Conservation (phyloP, 2,329 filamentous ascomycete species). For the Phialophora expanda region DNA sequence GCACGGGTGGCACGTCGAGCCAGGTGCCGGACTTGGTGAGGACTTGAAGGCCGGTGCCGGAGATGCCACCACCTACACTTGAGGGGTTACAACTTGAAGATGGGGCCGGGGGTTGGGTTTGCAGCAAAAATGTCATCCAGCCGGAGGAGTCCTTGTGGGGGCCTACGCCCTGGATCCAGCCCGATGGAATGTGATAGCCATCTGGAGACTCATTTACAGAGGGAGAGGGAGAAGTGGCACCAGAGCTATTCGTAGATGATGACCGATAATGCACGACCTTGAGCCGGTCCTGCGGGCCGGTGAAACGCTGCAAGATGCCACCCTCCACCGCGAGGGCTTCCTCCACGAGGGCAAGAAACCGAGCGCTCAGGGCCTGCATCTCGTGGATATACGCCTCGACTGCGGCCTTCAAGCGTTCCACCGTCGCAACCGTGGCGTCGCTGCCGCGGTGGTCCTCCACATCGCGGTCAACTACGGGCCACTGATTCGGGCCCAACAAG, state of each 20-base stretch:
- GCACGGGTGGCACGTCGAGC: slow-evolving; percentile 52
- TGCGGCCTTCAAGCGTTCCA: slow-evolving; percentile 44
- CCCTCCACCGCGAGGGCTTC: slow-evolving; percentile 58
- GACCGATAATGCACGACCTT: slow-evolving; percentile 48
- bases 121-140: slow-evolving; percentile 65
- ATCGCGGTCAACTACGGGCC: slow-evolving; percentile 41
- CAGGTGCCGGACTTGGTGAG: slow-evolving; percentile 53
- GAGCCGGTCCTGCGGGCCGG: slow-evolving; percentile 64
- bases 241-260: slow-evolving; percentile 15
- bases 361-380: slow-evolving; percentile 57
- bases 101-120: slow-evolving; percentile 58
- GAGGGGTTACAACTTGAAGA: too few relatives aligned
- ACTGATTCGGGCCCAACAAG: slow-evolving; percentile 58
- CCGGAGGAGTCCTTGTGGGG: slow-evolving; percentile 59
- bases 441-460: neutral
- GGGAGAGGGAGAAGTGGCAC: slow-evolving; percentile 44
- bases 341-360: slow-evolving; percentile 63
- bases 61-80: neutral
- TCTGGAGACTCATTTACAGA: slow-evolving; percentile 43
- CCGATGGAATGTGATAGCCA: neutral
- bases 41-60: slow-evolving; percentile 50
- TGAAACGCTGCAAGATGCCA: slow-evolving; percentile 58
- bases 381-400: slow-evolving; percentile 59
- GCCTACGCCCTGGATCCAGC: slow-evolving; percentile 47
- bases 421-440: neutral